Conservation (phyloP, 2,329 filamentous ascomycete species). For the Rutstroemia sp. region DNA sequence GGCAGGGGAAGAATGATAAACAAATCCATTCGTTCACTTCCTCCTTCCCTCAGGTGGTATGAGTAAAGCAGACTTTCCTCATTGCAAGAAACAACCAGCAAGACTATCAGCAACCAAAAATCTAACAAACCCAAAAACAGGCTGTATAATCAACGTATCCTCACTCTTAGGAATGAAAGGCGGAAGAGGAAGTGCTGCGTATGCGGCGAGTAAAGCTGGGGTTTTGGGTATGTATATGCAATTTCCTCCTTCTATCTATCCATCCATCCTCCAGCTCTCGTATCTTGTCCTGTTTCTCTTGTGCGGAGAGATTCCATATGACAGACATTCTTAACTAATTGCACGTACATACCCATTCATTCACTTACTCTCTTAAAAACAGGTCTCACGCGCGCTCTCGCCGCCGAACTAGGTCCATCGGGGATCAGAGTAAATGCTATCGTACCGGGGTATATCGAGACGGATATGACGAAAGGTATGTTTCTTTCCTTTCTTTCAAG, state of each 20-base stretch:
- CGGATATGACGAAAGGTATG: slow-evolving; percentile 68
- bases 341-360: not conserved
- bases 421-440: slow-evolving; percentile 73
- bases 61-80: too few species aligned
- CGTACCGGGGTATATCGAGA: slow-evolving; percentile 75
- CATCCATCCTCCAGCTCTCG: too few species aligned
- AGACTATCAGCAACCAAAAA: not conserved
- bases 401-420: slow-evolving; percentile 50
- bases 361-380: not conserved
- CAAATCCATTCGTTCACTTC: not conserved
- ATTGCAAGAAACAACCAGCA: too few species aligned
- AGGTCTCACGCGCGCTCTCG: slow-evolving; percentile 64
- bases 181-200: slow-evolving; percentile 62
- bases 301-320: too few species aligned
- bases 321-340: too few species aligned
- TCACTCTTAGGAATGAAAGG: slow-evolving; percentile 66
- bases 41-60: too few species aligned
- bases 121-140: slow-evolving; percentile 27
- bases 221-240: slow-evolving; percentile 50
- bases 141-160: slow-evolving; percentile 74
- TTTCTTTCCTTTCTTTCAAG: not conserved
- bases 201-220: slow-evolving; percentile 76
- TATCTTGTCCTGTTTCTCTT: not conserved
- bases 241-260: not conserved
- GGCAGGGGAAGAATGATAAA: too few species aligned